Conservation (phyloP, 495 filamentous ascomycete genomes). For the Niebla homalea region DNA sequence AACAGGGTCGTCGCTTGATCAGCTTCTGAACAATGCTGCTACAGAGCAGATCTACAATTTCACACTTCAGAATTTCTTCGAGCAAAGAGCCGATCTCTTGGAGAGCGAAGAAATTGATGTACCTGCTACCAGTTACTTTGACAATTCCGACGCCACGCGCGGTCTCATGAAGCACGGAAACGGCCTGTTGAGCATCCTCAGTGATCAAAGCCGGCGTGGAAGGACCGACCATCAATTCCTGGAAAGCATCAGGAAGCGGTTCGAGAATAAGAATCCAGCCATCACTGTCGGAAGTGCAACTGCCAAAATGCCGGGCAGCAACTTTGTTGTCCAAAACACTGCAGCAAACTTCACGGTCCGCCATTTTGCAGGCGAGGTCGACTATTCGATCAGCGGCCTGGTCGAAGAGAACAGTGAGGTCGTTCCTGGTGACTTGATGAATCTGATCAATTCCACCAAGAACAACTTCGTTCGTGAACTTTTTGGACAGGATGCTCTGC, state of each 20-base stretch:
- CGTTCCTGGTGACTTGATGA: slow-evolving; percentile 91
- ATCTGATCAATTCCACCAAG: slow-evolving; percentile 74
- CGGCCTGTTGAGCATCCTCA: slow-evolving; percentile 81
- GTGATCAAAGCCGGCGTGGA: slow-evolving; percentile 84
- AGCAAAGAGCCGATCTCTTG: slow-evolving; percentile 76
- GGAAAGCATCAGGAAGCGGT: slow-evolving; percentile 79
- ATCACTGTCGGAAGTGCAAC: slow-evolving; percentile 60
- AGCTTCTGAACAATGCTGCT: slow-evolving; percentile 88
- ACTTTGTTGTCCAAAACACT: slow-evolving; percentile 66
- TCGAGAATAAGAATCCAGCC: slow-evolving; percentile 84
- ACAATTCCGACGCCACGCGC: slow-evolving; percentile 87
- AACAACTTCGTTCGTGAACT: slow-evolving; percentile 80
- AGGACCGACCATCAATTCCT: slow-evolving; percentile 79
- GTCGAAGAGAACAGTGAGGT: slow-evolving; percentile 93
- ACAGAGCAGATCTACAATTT: slow-evolving; percentile 85
- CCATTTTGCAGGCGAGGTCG: slow-evolving; percentile 94
- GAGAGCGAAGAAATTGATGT: slow-evolving; percentile 87
- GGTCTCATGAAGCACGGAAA: slow-evolving; percentile 85
- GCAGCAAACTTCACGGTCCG: slow-evolving; percentile 75
- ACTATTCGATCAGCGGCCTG: slow-evolving; percentile 73
- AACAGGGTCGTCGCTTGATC: slow-evolving; percentile 77
- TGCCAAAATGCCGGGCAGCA: slow-evolving; percentile 59
- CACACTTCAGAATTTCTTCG: slow-evolving; percentile 90
- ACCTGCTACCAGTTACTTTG: slow-evolving; percentile 86
- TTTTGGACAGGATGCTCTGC: slow-evolving; percentile 84